Evolutionary conservation across 495 filamentous ascomycete genomes (phyloP).

Genomic region (Apodospora peruviana): DNA sequence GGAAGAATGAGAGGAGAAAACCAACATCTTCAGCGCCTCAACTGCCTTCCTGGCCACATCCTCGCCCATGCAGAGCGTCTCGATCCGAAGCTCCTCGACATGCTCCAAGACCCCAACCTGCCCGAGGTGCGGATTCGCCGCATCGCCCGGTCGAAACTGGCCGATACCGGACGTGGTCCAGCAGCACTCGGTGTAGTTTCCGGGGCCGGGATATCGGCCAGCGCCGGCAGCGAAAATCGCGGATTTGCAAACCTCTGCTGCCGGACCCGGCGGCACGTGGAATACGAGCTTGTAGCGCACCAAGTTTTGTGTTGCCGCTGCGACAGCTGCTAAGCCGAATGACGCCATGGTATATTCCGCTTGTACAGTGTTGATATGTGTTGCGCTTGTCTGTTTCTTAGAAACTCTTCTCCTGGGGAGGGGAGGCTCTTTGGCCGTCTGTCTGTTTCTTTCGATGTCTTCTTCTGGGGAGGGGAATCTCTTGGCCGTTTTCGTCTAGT

Average conservation of each 20-base stretch:
- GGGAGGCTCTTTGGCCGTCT: too few species aligned
- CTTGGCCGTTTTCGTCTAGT: too few species aligned
- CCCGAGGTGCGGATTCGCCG: constrained; percentile 57
- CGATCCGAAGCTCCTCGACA: constrained; percentile 46
- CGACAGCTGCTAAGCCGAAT: too few species aligned
- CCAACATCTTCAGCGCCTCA: constrained; percentile 56
- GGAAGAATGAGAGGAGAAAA: not conserved
- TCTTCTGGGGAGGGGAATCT: too few species aligned
- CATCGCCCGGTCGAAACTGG: constrained; percentile 46
- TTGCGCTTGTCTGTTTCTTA: too few species aligned
- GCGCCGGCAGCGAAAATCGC: constrained; percentile 62
- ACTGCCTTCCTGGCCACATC: constrained; percentile 42
- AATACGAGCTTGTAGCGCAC: constrained; percentile 45
- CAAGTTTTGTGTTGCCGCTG: not conserved
- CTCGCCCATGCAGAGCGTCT: constrained; percentile 46
- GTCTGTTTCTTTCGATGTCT: too few species aligned
- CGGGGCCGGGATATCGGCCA: constrained; percentile 50
- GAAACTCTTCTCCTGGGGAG: too few species aligned
- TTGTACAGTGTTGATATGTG: too few species aligned
- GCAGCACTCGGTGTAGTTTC: constrained; percentile 58
- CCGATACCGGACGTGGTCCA: constrained; percentile 51
- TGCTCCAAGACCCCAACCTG: constrained; percentile 43
- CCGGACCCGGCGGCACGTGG: constrained; percentile 45
- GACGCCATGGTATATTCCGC: too few species aligned
- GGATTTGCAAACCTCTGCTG: constrained; percentile 47